phyloP scores from a whole-genome alignment of 257 asterid species.

The Thymus mandschuricus region DNA sequence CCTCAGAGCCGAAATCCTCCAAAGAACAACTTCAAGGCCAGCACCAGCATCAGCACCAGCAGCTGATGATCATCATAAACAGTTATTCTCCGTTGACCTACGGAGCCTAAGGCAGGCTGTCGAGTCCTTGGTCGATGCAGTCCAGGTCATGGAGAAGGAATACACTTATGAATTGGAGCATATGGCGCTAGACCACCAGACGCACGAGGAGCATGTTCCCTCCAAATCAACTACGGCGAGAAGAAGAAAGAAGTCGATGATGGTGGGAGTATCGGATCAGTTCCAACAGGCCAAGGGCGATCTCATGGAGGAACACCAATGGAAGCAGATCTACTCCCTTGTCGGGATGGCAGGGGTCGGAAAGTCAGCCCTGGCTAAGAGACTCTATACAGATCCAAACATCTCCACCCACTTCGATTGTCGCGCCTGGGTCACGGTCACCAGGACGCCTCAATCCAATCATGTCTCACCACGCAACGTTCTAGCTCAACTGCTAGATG shows the following conservation, averaged over 20 bases:
- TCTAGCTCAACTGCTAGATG: not conserved
- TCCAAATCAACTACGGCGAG: not conserved
- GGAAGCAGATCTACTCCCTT: too few relatives aligned
- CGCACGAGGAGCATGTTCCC: not conserved
- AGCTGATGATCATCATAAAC: not conserved
- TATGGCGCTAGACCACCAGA: not conserved
- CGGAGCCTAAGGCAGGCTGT: not conserved
- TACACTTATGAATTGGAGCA: not conserved
- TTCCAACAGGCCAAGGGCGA: not conserved
- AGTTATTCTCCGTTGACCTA: not conserved
- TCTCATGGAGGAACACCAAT: too few relatives aligned
- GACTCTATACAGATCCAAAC: not conserved
- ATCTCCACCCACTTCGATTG: not conserved
- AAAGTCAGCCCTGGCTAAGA: not conserved
- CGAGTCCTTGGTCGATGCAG: not conserved
- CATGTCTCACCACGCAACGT: not conserved
- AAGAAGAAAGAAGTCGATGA: not conserved
- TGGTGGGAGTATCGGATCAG: not conserved
- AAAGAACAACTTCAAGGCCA: too few relatives aligned
- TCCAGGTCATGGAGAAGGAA: conserved; percentile 1
- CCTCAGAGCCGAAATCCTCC: too few relatives aligned
- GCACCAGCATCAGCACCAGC: too few relatives aligned
- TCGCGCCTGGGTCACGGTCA: not conserved
- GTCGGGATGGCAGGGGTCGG: not conserved
- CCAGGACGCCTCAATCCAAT: not conserved